Conservation (phyloP, 2,329 filamentous ascomycete genomes). For the Bipolaris victoriae region DNA sequence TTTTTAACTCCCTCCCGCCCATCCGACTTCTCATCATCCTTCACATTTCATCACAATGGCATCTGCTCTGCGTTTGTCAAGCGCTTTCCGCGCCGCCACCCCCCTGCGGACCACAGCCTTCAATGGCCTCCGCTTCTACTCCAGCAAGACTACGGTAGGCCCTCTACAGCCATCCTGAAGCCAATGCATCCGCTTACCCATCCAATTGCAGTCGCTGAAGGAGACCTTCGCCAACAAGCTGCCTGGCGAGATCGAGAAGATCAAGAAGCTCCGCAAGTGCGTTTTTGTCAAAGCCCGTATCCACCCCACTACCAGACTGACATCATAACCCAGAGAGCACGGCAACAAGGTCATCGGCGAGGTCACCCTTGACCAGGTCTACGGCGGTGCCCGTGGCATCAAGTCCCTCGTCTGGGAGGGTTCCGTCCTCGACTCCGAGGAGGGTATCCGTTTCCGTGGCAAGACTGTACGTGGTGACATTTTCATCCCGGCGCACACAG, state of each 20-base stretch:
- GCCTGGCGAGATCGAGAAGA: constrained; percentile 96
- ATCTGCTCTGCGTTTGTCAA: constrained; percentile 79
- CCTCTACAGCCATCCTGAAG: constrained; percentile 10
- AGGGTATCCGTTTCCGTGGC: constrained; percentile 99
- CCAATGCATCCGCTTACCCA: constrained; percentile 34
- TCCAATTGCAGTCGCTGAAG: constrained; percentile 78
- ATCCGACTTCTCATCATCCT: constrained; percentile 44
- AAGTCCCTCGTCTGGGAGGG: constrained; percentile 96
- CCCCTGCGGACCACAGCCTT: constrained; percentile 74
- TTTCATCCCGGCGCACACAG: not conserved
- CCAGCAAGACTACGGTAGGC: constrained; percentile 82
- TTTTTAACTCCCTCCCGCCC: constrained; percentile 38
- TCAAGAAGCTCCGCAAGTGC: constrained; percentile 98
- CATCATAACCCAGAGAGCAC: constrained; percentile 71
- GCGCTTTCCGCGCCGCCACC: constrained; percentile 75
- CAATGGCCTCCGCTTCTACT: constrained; percentile 88
- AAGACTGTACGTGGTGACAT: constrained; percentile 69
- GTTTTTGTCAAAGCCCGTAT: constrained; percentile 9
- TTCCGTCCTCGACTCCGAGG: constrained; percentile 96
- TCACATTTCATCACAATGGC: constrained; percentile 69
- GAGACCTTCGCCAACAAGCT: constrained; percentile 97
- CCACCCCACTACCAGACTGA: constrained; percentile 29
- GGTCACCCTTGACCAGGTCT: constrained; percentile 99
- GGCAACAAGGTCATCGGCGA: constrained; percentile 95
- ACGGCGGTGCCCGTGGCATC: constrained; percentile 98